A percentile compares a stretch with the other conserved stretches of the same genome.
phyloP scores from a whole-genome alignment of 2,329 filamentous ascomycete genomes.

The Hypomyces rosellus region DNA sequence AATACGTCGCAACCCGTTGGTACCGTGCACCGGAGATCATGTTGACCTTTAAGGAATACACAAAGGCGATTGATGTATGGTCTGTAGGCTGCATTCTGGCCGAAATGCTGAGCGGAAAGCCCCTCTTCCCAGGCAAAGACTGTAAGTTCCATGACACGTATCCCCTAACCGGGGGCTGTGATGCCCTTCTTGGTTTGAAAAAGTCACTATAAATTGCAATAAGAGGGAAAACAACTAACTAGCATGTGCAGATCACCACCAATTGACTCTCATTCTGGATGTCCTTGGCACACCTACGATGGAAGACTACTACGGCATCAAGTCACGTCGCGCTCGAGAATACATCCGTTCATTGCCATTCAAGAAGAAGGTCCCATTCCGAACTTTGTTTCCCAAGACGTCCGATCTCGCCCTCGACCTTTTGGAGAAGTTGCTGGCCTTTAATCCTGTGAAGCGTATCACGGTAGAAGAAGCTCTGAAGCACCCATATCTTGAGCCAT shows the following conservation, averaged over 20 bases:
- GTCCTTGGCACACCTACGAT: conserved; percentile 97
- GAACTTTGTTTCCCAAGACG: conserved; percentile 97
- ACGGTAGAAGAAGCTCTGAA: conserved; percentile 95
- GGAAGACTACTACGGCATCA: conserved; percentile 99
- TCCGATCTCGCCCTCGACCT: conserved; percentile 93
- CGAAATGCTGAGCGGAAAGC: conserved; percentile 98
- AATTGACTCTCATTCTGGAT: conserved; percentile 92
- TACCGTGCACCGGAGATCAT: conserved; percentile 99
- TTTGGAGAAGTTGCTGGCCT: conserved; percentile 90
- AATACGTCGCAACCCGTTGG: conserved; percentile 99
- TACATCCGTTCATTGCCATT: conserved; percentile 97
- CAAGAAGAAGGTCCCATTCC: conserved; percentile 99
- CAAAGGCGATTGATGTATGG: conserved; percentile 99
- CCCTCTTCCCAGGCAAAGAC: conserved; percentile 95
- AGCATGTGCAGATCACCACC: conserved; percentile 72
- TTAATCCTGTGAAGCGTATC: conserved; percentile 98
- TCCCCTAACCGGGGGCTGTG: neutral
- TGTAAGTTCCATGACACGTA: conserved; percentile 52
- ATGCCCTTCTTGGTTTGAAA: neutral
- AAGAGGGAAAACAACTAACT: neutral
- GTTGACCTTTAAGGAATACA: conserved; percentile 99
- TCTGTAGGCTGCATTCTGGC: conserved; percentile 96
- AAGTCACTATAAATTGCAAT: neutral
- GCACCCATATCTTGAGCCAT: conserved; percentile 96
- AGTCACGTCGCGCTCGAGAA: conserved; percentile 91